These are phyloP conservation scores for Lachancea waltii DNA, from an alignment of 805 yeast species.

Conservation along the genomic window DNA sequence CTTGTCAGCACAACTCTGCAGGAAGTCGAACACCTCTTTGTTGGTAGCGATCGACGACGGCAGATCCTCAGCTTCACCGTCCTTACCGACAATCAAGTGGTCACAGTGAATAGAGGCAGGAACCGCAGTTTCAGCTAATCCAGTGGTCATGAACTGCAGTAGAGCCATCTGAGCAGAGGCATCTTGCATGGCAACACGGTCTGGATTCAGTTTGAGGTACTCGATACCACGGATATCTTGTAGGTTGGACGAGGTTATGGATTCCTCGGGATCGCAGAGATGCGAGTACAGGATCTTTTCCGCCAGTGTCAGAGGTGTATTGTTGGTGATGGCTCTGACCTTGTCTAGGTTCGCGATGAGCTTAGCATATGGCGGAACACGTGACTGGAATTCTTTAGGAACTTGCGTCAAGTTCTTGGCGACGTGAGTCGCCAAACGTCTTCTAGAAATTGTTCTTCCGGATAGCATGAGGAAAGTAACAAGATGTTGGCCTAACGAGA, in stretches of 20 bases:
- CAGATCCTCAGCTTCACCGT: slow-evolving; percentile 83
- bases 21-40: slow-evolving; percentile 92
- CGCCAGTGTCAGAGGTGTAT: slow-evolving; percentile 82
- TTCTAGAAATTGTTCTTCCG: slow-evolving; percentile 17
- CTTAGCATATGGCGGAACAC: slow-evolving; percentile 86
- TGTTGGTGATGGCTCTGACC: slow-evolving; percentile 59
- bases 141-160: slow-evolving; percentile 96
- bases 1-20: slow-evolving; percentile 86
- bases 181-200: slow-evolving; percentile 99
- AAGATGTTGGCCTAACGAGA: neutral
- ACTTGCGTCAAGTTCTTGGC: slow-evolving; percentile 25
- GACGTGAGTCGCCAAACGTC: slow-evolving; percentile 23
- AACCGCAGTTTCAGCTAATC: slow-evolving; percentile 77
- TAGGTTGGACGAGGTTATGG: slow-evolving; percentile 49
- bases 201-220: slow-evolving; percentile 90
- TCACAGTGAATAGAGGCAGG: slow-evolving; percentile 98
- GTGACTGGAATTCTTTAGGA: slow-evolving; percentile 55
- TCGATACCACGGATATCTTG: slow-evolving; percentile 72
- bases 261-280: slow-evolving; percentile 79
- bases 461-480: slow-evolving; percentile 18
- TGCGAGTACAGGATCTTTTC: slow-evolving; percentile 94
- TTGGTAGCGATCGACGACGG: slow-evolving; percentile 74
- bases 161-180: slow-evolving; percentile 99
- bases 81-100: slow-evolving; percentile 94
- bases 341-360: slow-evolving; percentile 54